Percentiles rank a stretch among this genome's conserved stretches.
These are phyloP conservation scores for Penicillium brevicompactum DNA, from an alignment of 2,329 filamentous ascomycete species.

Conservation along the genomic window DNA sequence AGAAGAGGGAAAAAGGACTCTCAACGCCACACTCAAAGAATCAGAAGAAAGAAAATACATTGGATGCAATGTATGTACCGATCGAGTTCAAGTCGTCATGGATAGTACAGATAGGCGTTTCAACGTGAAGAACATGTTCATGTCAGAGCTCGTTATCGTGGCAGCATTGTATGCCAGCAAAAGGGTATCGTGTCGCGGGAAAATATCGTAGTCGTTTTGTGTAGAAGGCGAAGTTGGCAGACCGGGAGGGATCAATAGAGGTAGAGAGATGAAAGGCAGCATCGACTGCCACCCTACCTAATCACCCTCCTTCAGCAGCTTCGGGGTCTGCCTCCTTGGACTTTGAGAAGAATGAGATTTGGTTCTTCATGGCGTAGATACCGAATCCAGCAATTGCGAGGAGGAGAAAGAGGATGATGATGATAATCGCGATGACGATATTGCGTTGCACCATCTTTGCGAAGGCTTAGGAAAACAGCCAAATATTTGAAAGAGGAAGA, in stretches of 20 bases:
- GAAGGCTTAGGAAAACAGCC: neutral
- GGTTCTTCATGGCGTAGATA: slow-evolving; percentile 39
- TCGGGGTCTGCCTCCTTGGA: slow-evolving; percentile 36
- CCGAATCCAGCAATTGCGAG: slow-evolving; percentile 46
- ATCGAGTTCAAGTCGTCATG: neutral
- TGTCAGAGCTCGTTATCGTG: slow-evolving; percentile 1
- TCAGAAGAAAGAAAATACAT: neutral
- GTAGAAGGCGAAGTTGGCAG: neutral
- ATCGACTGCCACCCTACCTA: neutral
- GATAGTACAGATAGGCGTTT: slow-evolving; percentile 2
- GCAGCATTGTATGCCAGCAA: neutral
- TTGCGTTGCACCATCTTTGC: slow-evolving; percentile 47
- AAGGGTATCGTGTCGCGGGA: slow-evolving; percentile 10
- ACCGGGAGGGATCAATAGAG: neutral
- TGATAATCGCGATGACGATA: slow-evolving; percentile 52
- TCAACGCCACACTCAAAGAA: neutral
- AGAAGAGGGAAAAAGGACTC: neutral
- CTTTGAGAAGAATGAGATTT: slow-evolving; percentile 32
- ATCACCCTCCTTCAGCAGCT: slow-evolving; percentile 26
- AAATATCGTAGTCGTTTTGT: slow-evolving; percentile 4
- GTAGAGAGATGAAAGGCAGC: neutral
- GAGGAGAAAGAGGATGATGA: slow-evolving; percentile 52
- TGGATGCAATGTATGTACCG: slow-evolving; percentile 3
- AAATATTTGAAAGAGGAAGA: neutral
- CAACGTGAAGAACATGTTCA: neutral